phyloP scores from a whole-genome alignment of 2,329 filamentous ascomycete species.

The Ceratocystis huliohia region DNA sequence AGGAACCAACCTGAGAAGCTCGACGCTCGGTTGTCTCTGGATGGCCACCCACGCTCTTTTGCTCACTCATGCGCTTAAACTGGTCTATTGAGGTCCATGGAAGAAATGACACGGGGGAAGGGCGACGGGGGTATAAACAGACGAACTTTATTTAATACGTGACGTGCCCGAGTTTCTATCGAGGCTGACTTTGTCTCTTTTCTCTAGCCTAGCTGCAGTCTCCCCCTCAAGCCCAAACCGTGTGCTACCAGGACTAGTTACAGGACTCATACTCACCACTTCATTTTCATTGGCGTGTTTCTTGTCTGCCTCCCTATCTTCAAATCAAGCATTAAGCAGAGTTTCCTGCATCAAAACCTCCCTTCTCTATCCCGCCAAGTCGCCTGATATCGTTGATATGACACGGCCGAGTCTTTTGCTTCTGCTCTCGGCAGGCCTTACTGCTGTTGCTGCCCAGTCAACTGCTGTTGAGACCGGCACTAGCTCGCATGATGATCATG shows the following conservation, averaged over 20 bases:
- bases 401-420: background rate
- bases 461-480: background rate
- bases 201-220: background rate
- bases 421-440: background rate
- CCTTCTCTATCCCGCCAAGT: background rate
- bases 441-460: background rate
- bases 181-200: background rate
- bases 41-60: slow-evolving; percentile 1
- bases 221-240: background rate
- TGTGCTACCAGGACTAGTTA: background rate
- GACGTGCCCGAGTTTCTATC: background rate
- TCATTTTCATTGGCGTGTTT: too few species aligned
- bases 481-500: background rate
- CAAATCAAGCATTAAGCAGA: background rate
- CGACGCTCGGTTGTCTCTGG: background rate
- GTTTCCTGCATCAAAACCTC: background rate
- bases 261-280: too few species aligned
- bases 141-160: background rate
- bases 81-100: background rate
- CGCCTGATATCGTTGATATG: background rate
- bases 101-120: background rate
- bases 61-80: background rate
- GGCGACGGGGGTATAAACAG: background rate
- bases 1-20: background rate
- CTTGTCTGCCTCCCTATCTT: too few species aligned